A percentile compares a stretch with the other conserved stretches of the same genome.
These are phyloP conservation scores for Fusarium concolor DNA, from an alignment of 2,329 filamentous ascomycete species.

Conservation along the genomic window DNA sequence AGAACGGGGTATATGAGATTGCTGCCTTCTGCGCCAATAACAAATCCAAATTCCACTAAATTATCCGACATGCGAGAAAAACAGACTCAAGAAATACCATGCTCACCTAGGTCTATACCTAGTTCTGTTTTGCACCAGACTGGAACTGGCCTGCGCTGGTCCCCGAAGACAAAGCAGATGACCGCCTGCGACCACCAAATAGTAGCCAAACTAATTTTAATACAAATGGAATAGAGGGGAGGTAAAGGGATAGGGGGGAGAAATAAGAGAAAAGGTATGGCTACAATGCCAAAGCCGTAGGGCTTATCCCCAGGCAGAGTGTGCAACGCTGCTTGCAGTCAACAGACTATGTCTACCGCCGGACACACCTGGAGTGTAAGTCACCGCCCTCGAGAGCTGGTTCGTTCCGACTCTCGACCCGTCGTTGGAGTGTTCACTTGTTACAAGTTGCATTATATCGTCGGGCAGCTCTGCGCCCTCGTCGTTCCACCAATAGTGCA, in stretches of 20 bases:
- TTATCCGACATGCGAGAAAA: background rate
- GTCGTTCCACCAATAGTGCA: constrained; percentile 54
- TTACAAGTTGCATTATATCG: constrained; percentile 24
- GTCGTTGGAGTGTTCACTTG: constrained; percentile 42
- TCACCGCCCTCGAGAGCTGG: constrained; percentile 46
- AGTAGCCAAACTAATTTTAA: background rate
- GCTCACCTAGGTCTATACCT: constrained; percentile 22
- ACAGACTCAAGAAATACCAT: constrained; percentile 1
- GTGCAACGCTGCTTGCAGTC: constrained; percentile 20
- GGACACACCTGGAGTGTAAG: constrained; percentile 37
- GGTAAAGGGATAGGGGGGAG: background rate
- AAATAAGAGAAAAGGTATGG: background rate
- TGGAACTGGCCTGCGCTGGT: constrained; percentile 21
- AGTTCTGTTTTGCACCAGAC: constrained; percentile 39
- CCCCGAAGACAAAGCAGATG: background rate
- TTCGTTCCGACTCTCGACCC: constrained; percentile 45
- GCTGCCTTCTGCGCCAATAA: constrained; percentile 9
- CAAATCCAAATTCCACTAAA: constrained; percentile 1
- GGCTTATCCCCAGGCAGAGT: constrained; percentile 21
- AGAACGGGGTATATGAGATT: constrained; percentile 26
- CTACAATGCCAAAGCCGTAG: background rate
- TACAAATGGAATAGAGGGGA: background rate
- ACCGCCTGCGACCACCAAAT: background rate
- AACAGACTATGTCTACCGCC: constrained; percentile 13
- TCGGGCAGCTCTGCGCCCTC: constrained; percentile 35